Conservation (phyloP, 176 grass and related monocot species). For the Hsuehochloa calcarea region DNA sequence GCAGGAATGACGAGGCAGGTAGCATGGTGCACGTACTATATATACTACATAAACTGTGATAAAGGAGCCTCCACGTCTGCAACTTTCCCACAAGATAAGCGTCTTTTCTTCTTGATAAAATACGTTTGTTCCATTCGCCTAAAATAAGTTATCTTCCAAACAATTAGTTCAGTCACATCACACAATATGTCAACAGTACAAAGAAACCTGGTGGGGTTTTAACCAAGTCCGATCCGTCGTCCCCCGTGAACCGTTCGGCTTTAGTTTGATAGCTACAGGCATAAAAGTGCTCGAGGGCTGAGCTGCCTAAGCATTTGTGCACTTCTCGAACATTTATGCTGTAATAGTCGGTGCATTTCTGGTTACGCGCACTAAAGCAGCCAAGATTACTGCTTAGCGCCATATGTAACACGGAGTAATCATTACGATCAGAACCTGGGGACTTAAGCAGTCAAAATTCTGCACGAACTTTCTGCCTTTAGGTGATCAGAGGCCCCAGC, state of each 20-base stretch:
- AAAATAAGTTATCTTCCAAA: conserved; percentile 39
- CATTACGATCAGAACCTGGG: conserved; percentile 31
- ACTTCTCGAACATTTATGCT: background rate
- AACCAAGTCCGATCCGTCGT: too few relatives aligned
- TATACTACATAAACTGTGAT: conserved; percentile 8
- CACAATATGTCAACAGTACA: conserved; percentile 1
- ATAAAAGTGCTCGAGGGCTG: background rate
- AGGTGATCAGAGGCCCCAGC: conserved; percentile 31
- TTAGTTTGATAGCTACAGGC: conserved; percentile 3
- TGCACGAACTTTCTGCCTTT: conserved; percentile 40
- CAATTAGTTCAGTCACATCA: conserved; percentile 38
- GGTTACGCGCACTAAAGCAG: background rate
- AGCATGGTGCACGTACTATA: conserved; percentile 23
- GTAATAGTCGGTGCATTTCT: background rate
- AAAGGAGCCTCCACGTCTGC: conserved; percentile 27
- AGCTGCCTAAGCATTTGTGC: background rate
- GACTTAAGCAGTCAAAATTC: conserved; percentile 36
- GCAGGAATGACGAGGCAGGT: conserved; percentile 19
- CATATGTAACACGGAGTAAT: conserved; percentile 31
- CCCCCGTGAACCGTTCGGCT: background rate
- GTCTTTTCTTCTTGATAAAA: background rate
- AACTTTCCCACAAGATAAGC: conserved; percentile 26
- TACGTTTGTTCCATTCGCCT: conserved; percentile 29
- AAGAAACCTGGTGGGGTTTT: background rate
- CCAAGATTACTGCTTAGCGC: conserved; percentile 21